phyloP scores from a whole-genome alignment of 2,329 filamentous ascomycete species.

The Stagonosporopsis tanaceti region DNA sequence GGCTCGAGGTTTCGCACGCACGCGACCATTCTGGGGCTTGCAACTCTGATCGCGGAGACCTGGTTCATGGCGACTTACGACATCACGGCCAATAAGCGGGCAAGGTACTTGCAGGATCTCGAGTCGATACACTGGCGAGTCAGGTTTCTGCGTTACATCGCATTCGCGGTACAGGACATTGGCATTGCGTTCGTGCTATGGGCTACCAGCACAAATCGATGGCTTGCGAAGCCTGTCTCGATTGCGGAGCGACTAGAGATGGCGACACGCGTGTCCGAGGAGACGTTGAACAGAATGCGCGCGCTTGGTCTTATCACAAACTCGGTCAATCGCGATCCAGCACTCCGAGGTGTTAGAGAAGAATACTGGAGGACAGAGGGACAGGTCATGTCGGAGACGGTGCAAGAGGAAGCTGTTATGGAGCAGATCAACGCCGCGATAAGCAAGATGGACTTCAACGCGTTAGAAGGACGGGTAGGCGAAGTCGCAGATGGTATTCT shows the following conservation, averaged over 20 bases:
- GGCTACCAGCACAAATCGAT: slow-evolving; percentile 79
- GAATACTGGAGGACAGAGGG: slow-evolving; percentile 85
- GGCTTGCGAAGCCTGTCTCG: slow-evolving; percentile 70
- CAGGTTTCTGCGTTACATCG: slow-evolving; percentile 68
- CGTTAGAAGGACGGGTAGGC: slow-evolving; percentile 70
- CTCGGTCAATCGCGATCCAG: slow-evolving; percentile 76
- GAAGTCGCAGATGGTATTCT: slow-evolving; percentile 49
- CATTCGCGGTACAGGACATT: slow-evolving; percentile 71
- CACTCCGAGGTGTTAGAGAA: slow-evolving; percentile 70
- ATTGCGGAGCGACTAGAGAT: slow-evolving; percentile 72
- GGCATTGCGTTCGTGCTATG: slow-evolving; percentile 73
- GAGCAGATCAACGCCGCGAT: slow-evolving; percentile 75
- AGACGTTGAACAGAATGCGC: slow-evolving; percentile 71
- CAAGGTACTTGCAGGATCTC: slow-evolving; percentile 66
- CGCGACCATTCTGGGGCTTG: slow-evolving; percentile 70
- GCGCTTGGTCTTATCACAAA: slow-evolving; percentile 81
- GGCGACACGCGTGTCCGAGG: slow-evolving; percentile 64
- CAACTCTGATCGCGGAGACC: slow-evolving; percentile 69
- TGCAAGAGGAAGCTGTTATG: slow-evolving; percentile 80
- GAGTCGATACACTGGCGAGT: slow-evolving; percentile 77
- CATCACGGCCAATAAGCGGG: slow-evolving; percentile 68
- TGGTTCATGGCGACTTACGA: slow-evolving; percentile 72
- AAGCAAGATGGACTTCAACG: slow-evolving; percentile 68
- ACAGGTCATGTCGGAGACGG: slow-evolving; percentile 73
- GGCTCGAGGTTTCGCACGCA: slow-evolving; percentile 73